Evolutionary conservation across 352 stramenopile genomes (phyloP).

Genomic region (Thraustochytrium sp.): DNA sequence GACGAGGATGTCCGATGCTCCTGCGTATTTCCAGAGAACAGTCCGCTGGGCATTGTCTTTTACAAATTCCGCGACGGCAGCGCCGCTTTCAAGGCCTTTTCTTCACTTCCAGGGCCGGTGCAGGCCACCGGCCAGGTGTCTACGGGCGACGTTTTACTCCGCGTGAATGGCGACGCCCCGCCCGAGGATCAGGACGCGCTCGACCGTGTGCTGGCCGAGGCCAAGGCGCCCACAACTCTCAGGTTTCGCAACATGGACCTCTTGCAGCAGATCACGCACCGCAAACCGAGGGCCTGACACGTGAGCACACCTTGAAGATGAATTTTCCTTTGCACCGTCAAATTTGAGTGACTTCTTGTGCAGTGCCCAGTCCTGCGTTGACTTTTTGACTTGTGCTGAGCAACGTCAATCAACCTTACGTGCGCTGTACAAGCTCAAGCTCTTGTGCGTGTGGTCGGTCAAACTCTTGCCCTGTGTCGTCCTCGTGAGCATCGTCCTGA

Average conservation of each 20-base stretch:
- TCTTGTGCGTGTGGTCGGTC: too few relatives aligned
- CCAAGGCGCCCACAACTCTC: background rate
- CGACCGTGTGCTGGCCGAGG: background rate
- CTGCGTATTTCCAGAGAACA: background rate
- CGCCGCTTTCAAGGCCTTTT: slow-evolving; percentile 30
- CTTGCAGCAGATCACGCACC: background rate
- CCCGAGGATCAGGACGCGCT: background rate
- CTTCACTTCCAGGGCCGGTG: background rate
- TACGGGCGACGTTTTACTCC: background rate
- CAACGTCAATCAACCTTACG: too few relatives aligned
- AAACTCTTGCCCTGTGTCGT: too few relatives aligned
- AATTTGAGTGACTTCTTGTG: too few relatives aligned
- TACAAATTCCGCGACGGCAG: background rate
- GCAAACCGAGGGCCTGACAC: background rate
- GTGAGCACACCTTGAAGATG: background rate
- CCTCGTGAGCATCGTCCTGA: too few relatives aligned
- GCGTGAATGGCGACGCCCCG: background rate
- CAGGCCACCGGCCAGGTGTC: background rate
- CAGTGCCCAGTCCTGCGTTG: too few relatives aligned
- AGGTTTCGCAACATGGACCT: background rate
- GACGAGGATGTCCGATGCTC: background rate
- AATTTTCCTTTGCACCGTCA: too few relatives aligned
- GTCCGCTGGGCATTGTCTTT: slow-evolving; percentile 34
- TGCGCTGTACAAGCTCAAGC: too few relatives aligned
- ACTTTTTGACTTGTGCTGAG: too few relatives aligned